phyloP scores from a whole-genome alignment of 2,329 filamentous ascomycete species.

The Stemphylium beticola region DNA sequence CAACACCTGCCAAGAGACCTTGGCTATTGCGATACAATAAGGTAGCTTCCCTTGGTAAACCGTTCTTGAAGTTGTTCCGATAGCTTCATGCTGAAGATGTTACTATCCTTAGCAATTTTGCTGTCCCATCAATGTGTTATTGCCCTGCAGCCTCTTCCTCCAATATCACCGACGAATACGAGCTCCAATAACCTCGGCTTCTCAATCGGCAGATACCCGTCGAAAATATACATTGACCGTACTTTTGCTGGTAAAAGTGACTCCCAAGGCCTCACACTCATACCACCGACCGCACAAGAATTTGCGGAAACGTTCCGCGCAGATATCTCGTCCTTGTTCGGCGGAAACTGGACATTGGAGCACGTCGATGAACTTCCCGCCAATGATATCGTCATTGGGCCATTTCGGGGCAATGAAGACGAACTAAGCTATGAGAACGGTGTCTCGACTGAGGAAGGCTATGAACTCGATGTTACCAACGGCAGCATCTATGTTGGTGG shows the following conservation, averaged over 20 bases:
- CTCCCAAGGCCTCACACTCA: slow-evolving; percentile 56
- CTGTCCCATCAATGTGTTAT: background rate
- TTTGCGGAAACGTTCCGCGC: slow-evolving; percentile 57
- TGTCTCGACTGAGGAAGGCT: slow-evolving; percentile 57
- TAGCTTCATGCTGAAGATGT: background rate
- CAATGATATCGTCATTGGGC: slow-evolving; percentile 54
- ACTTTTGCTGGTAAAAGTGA: slow-evolving; percentile 52
- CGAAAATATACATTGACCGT: slow-evolving; percentile 52
- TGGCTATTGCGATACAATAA: slow-evolving; percentile 1
- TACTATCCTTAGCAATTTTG: background rate
- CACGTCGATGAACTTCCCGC: slow-evolving; percentile 45
- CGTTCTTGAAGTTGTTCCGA: background rate
- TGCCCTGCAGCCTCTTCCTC: slow-evolving; percentile 51
- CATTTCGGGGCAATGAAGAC: slow-evolving; percentile 32
- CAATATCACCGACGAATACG: slow-evolving; percentile 36
- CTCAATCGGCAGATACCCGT: slow-evolving; percentile 24
- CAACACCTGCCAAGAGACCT: slow-evolving; percentile 6
- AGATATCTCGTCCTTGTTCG: slow-evolving; percentile 54
- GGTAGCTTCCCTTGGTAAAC: background rate
- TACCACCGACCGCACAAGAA: slow-evolving; percentile 58
- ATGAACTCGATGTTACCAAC: slow-evolving; percentile 51
- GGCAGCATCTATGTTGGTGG: slow-evolving; percentile 49
- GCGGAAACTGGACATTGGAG: slow-evolving; percentile 52
- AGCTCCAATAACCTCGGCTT: slow-evolving; percentile 28
- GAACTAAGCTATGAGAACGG: slow-evolving; percentile 57